Evolutionary conservation across 768 basidiomycete species (phyloP).

Genomic region (Omphalotus guepiniiformis): DNA sequence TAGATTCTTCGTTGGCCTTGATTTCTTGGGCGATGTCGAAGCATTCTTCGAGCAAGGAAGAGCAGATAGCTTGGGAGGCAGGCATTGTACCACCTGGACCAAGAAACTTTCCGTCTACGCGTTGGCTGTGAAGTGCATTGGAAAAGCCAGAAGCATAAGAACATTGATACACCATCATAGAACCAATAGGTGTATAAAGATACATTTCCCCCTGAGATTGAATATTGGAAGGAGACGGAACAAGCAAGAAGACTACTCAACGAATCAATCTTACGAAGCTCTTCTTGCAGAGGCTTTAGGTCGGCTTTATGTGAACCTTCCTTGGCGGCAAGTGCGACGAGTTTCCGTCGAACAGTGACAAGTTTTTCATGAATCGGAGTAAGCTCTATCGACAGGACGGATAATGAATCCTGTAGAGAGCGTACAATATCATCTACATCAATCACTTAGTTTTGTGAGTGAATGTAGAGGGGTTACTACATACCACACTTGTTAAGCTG

Average conservation of each 20-base stretch:
- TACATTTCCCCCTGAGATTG: slow-evolving; percentile 19
- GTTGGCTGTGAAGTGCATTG: slow-evolving; percentile 50
- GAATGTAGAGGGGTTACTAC: slow-evolving; percentile 23
- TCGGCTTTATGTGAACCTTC: slow-evolving; percentile 82
- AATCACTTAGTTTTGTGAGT: background rate
- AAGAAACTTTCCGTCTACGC: slow-evolving; percentile 94
- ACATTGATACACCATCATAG: slow-evolving; percentile 16
- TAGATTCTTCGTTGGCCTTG: slow-evolving; percentile 86
- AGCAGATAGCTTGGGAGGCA: slow-evolving; percentile 85
- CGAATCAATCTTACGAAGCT: slow-evolving; percentile 94
- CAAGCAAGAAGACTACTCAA: slow-evolving; percentile 57
- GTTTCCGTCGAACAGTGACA: slow-evolving; percentile 81
- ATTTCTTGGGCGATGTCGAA: slow-evolving; percentile 96
- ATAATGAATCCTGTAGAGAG: slow-evolving; percentile 78
- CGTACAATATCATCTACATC: slow-evolving; percentile 66
- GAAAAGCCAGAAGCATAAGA: slow-evolving; percentile 11
- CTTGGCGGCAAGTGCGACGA: slow-evolving; percentile 85
- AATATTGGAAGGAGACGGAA: too few relatives aligned
- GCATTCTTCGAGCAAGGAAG: slow-evolving; percentile 91
- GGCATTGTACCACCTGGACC: slow-evolving; percentile 89
- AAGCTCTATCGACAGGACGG: slow-evolving; percentile 86
- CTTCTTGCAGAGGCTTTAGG: slow-evolving; percentile 86
- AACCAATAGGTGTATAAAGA: slow-evolving; percentile 3
- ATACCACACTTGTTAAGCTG: slow-evolving; percentile 90
- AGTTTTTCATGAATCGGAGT: slow-evolving; percentile 87